Evolutionary conservation across 2,329 filamentous ascomycete species (phyloP).

Genomic region (Phialophora macrospora): DNA sequence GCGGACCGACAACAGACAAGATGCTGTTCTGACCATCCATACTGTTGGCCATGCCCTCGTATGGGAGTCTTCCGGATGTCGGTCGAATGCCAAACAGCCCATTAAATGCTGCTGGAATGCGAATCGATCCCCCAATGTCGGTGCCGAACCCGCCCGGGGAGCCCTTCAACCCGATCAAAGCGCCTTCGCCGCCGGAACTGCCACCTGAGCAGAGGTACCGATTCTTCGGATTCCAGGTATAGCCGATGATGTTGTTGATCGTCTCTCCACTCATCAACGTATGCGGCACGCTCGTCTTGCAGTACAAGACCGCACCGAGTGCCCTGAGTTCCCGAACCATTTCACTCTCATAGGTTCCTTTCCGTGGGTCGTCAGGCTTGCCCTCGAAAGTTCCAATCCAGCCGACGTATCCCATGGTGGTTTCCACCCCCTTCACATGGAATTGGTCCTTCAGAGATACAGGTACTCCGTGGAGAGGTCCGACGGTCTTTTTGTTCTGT

Average conservation of each 20-base stretch:
- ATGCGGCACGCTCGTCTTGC: conserved; percentile 62
- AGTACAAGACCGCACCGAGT: conserved; percentile 61
- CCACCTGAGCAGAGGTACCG: conserved; percentile 60
- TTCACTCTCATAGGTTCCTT: conserved; percentile 60
- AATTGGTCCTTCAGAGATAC: conserved; percentile 60
- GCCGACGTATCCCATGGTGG: conserved; percentile 68
- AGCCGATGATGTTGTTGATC: conserved; percentile 65
- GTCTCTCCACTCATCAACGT: conserved; percentile 65
- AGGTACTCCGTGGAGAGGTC: conserved; percentile 67
- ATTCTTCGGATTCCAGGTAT: conserved; percentile 63
- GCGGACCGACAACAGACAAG: conserved; percentile 66
- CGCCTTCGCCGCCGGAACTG: conserved; percentile 64
- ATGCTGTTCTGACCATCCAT: conserved; percentile 69
- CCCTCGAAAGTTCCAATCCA: conserved; percentile 68
- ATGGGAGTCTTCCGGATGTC: conserved; percentile 58
- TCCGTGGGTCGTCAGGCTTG: conserved; percentile 57
- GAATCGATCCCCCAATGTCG: conserved; percentile 62
- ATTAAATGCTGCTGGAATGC: conserved; percentile 66
- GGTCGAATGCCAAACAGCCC: conserved; percentile 63
- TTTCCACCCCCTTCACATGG: conserved; percentile 57
- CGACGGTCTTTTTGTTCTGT: conserved; percentile 53
- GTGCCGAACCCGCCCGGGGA: conserved; percentile 63
- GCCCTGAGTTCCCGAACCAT: conserved; percentile 60
- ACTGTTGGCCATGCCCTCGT: conserved; percentile 65
- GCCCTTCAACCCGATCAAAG: conserved; percentile 60